Evolutionary conservation across 2,329 filamentous ascomycete genomes (phyloP), one percentile per base, ranked within the genome.

Genomic region (Fusarium duplospermum): DNA sequence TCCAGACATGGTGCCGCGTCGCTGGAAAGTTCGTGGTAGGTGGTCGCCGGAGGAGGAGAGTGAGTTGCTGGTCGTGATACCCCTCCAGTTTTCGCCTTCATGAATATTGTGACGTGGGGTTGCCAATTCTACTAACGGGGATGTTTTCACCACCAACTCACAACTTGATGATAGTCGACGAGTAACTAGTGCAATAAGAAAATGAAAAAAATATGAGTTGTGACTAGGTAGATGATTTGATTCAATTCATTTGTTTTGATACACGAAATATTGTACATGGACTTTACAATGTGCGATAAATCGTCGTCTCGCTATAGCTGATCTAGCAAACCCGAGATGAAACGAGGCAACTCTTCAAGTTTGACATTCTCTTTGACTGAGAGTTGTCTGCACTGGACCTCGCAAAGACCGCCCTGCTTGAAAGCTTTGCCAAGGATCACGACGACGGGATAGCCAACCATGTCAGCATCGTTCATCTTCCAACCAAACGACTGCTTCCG

Each of bases 381-480:
- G 29, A 96, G 84, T 65, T 89, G 87, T 68, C 94, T 88, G 82
- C 94, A 96, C 79, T 97, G 94, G 33, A 98, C 89, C 81, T 97
- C 95, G 40, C 93, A 89, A n/a, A 85, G 81, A 52, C 85, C 84
- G 2, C 86, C 83, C 40, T 88, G 83, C 52, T 78, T 84, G 92
- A 93, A 97, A 4, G 85, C 86, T 71, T 89, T 92, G 0, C 96
- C 96, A 35, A 98, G 82, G 2, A 98, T 87, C 14, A 98, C 86
- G 10, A 96, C 87, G 14, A 98, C 87, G 0, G 96, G 96, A 81
- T 97, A 98, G 4, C 96, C 96, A 64, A 96, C 90, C 67, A 96
- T 81, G 81, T 98, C 95, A 1, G 96, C 96, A 83, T 99, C 96
- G 40, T 90, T 91, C 79, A 98, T 86, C 82, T 97, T 98, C 94